Evolutionary conservation across 305 asterid genomes (phyloP), one percentile per base, ranked within the genome.

Genomic region (Fraxinus albicans): DNA sequence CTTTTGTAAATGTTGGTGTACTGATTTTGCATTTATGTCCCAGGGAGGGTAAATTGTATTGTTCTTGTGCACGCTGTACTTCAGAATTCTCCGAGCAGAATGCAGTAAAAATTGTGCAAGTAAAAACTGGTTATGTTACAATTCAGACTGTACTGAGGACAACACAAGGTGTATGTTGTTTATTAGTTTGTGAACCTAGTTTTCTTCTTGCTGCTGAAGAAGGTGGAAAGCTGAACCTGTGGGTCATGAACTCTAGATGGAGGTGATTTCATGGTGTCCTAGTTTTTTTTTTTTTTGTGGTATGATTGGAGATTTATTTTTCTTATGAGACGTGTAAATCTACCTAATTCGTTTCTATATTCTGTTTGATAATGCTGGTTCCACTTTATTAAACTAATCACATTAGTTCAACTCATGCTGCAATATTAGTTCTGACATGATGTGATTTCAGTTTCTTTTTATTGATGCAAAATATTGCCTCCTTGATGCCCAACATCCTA

Each of bases 191-290:
- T 86, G 92, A 84, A 87, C 94, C 97, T 86, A 87, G 85, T 84
- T 86, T 87, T 89, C 95, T 94, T 78, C 89, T 94, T 78, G 97
- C 95, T 84, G 92, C 96, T 79, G 98, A 93, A 80, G 95, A 89
- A 79, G 90, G 91, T 81, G 99, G 98, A 86, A 92, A 88, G 86
- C 92, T 92, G 85, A 88, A 92, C 87, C 85, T 96, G 77, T 96
- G 99, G 99, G 79, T 83, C 87, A 93, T 96, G 98, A 89, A 92
- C 89, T 88, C 95, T 78, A 87, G 73, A 79, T 94, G 98, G 98
- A 96, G 99, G 98, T 96, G 87, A 89, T 79, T 89, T 76, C 80
- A 79, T 79, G 67, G 69, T 25, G 33, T 65, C 73, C 73, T 23
- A 65, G 34, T 65, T 65, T 38, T 38, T 8, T 40, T 1, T 44